These are phyloP conservation scores for Cercospora sesami DNA, from an alignment of 2,329 filamentous ascomycete species.

Conservation along the genomic window DNA sequence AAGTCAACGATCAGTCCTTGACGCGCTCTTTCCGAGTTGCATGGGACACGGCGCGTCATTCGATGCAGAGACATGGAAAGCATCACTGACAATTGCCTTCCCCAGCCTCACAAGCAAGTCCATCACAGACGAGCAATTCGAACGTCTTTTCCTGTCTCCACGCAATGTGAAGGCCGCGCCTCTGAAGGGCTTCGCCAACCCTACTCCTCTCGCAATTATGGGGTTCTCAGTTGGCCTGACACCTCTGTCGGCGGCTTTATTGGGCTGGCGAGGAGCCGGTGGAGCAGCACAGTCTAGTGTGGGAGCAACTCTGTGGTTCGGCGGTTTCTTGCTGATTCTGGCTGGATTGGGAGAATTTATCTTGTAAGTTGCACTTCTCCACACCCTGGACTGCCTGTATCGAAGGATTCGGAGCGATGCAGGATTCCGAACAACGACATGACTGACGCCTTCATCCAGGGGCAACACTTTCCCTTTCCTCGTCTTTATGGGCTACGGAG, in stretches of 20 bases:
- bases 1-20: background rate
- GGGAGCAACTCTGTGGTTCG: constrained; percentile 37
- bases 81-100: background rate
- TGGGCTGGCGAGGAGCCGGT: constrained; percentile 24
- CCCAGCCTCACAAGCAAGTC: constrained; percentile 23
- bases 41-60: background rate
- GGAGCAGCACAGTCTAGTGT: constrained; percentile 18
- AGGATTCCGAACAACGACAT: background rate
- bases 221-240: constrained; percentile 28
- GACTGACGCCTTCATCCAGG: background rate
- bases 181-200: constrained; percentile 28
- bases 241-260: constrained; percentile 24
- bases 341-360: constrained; percentile 41
- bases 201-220: constrained; percentile 28
- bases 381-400: background rate
- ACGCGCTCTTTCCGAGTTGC: background rate
- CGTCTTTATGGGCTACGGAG: constrained; percentile 32
- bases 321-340: constrained; percentile 39
- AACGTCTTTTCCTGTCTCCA: constrained; percentile 29
- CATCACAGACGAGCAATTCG: constrained; percentile 32
- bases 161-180: constrained; percentile 21
- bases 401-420: background rate
- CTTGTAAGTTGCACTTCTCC: constrained; percentile 22
- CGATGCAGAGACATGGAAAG: background rate
- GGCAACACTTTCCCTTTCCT: constrained; percentile 36